These are phyloP conservation scores for Myrica gale DNA, from an alignment of 306 rosid genomes.

Conservation along the genomic window DNA sequence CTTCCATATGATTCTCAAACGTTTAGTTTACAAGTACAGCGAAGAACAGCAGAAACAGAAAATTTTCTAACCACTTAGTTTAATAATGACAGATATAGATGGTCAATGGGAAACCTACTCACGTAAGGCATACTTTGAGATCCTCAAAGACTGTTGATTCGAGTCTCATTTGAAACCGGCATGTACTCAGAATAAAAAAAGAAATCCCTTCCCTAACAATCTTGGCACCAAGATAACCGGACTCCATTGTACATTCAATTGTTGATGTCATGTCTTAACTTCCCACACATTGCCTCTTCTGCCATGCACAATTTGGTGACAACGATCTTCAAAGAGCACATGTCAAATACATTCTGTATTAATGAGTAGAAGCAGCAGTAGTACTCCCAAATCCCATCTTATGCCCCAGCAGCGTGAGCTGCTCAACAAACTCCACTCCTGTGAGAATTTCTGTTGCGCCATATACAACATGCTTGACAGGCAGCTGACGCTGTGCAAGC, in stretches of 20 bases:
- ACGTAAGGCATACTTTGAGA: constrained; percentile 25
- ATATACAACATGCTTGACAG: constrained; percentile 75
- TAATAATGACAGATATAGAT: constrained; percentile 18
- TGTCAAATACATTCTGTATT: constrained; percentile 28
- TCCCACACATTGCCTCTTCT: constrained; percentile 12
- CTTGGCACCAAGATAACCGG: constrained; percentile 28
- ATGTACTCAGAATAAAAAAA: constrained; percentile 31
- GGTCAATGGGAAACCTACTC: constrained; percentile 26
- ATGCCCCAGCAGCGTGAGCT: constrained; percentile 76
- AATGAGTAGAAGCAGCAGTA: constrained; percentile 50
- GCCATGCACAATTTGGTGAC: constrained; percentile 29
- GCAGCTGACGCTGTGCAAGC: constrained; percentile 74
- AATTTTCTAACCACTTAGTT: constrained; percentile 27
- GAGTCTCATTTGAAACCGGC: constrained; percentile 15
- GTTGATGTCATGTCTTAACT: constrained; percentile 23
- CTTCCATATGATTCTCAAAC: neutral
- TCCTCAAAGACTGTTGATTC: constrained; percentile 1
- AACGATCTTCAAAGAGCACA: constrained; percentile 17
- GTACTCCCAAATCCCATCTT: constrained; percentile 86
- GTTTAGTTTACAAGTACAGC: neutral
- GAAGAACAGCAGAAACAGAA: constrained; percentile 9
- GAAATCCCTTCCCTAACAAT: constrained; percentile 16
- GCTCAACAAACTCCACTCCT: constrained; percentile 87
- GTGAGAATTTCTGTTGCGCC: constrained; percentile 94
- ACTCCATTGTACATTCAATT: constrained; percentile 24